Base-by-base conservation (phyloP, 345 rosid species). In the Balakata baccata region DNA sequence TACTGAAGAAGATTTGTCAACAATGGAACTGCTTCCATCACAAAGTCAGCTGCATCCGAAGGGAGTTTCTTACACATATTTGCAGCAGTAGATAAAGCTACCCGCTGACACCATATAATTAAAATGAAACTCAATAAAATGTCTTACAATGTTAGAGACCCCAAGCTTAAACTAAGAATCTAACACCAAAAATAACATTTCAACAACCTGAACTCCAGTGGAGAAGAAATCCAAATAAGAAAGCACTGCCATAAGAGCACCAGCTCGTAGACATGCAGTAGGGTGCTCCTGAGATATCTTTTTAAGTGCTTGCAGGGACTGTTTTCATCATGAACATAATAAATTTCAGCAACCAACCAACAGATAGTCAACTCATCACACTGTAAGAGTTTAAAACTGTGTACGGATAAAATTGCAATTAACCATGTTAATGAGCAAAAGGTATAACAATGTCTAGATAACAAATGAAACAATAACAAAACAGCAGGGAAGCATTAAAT, bases 201-300 rank as follows among this genome's bases (percentile, higher is more conserved):
- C 43, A 74, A 57, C 46, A 70, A 96, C 99, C 98, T 93, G 99
- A 51, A 96, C 99, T 77, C 99, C 99, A 16, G 99, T 96, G 70
- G 99, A 89, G 83, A 96, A 96, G 84, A 96, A 96, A 91, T 96
- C 99, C 79, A 96, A 85, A 75, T 93, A 96, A 1, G 98, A 91
- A 80, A 96, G 98, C 79, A 96, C 99, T 0, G 99, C 99, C 99
- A 96, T 96, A 62, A 96, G 95, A 66, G 99, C 98, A 76, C 99
- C 99, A 45, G 97, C 99, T 69, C 99, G 89, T 81, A 96, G 75
- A 79, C 99, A 96, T n/a, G 98, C 96, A 78, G 99, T 96, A 43
- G 99, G 99, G 71, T 96, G 98, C 78, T 96, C 99, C 84, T 90
- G 99, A 66, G 99, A 96, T 85, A 96, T 96, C 90, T 96, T 96